Evolutionary conservation across 2,329 filamentous ascomycete genomes (phyloP).

Genomic region (Claviceps purpurea): DNA sequence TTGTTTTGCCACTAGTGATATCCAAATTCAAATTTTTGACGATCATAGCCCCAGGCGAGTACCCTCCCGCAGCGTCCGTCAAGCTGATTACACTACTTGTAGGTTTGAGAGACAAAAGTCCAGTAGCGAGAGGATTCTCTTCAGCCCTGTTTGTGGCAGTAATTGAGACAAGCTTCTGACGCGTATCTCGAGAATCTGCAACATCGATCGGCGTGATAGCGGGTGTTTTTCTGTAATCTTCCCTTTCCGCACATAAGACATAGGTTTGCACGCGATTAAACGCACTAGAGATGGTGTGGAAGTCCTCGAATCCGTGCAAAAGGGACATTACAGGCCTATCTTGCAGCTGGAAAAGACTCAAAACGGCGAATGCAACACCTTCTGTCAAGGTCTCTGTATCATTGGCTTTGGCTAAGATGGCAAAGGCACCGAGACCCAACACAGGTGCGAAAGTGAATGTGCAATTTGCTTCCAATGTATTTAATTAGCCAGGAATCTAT

Average conservation of each 20-base stretch:
- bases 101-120: background rate
- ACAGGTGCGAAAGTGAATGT: constrained; percentile 9
- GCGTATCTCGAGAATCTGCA: background rate
- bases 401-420: constrained; percentile 7
- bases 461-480: constrained; percentile 5
- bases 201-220: background rate
- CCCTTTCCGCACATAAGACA: constrained; percentile 9
- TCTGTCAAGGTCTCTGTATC: constrained; percentile 9
- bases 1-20: constrained; percentile 7
- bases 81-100: background rate
- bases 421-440: constrained; percentile 9
- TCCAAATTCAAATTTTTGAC: constrained; percentile 7
- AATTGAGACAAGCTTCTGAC: background rate
- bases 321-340: constrained; percentile 10
- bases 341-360: constrained; percentile 11
- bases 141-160: background rate
- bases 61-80: constrained; percentile 5
- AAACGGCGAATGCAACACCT: constrained; percentile 10
- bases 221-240: constrained; percentile 3
- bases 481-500: background rate
- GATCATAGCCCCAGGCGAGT: constrained; percentile 2
- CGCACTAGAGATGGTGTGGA: constrained; percentile 11
- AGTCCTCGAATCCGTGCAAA: constrained; percentile 10
- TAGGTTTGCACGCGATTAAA: constrained; percentile 12
- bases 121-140: background rate